phyloP scores from a whole-genome alignment of 2,329 filamentous ascomycete species.

The Colletotrichum sp. region DNA sequence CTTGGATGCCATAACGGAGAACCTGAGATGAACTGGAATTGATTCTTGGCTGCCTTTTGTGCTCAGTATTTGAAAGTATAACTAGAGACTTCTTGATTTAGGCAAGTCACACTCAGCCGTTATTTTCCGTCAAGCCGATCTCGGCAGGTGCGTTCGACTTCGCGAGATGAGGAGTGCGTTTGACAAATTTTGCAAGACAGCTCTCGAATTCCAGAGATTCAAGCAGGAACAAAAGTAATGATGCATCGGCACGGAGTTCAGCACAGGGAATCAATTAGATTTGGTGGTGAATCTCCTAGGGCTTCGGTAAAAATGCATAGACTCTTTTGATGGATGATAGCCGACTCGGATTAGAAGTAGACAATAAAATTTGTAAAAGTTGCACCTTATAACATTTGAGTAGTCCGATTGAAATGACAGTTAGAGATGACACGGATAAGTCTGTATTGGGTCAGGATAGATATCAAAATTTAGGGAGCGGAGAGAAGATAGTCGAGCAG shows the following conservation, averaged over 20 bases:
- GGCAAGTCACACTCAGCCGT: background rate
- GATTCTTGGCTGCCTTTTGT: background rate
- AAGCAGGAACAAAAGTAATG: background rate
- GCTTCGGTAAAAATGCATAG: background rate
- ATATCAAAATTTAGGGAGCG: background rate
- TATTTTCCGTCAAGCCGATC: background rate
- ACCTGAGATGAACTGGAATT: background rate
- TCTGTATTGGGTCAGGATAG: background rate
- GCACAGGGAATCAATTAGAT: background rate
- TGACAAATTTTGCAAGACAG: background rate
- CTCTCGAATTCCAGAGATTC: background rate
- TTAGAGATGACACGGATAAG: background rate
- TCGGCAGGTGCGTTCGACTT: background rate
- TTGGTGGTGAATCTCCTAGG: background rate
- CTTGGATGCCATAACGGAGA: background rate
- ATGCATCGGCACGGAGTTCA: background rate
- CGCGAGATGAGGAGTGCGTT: background rate
- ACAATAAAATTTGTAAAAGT: background rate
- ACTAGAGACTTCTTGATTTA: background rate
- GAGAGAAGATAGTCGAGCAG: background rate
- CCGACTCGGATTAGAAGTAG: background rate
- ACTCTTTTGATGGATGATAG: background rate
- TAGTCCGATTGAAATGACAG: background rate
- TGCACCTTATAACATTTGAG: background rate
- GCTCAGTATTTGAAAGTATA: fast-evolving